Percentiles rank a stretch among this genome's conserved stretches.
Conservation (phyloP, 768 basidiomycete species). For the Cubamyces lactineus region DNA sequence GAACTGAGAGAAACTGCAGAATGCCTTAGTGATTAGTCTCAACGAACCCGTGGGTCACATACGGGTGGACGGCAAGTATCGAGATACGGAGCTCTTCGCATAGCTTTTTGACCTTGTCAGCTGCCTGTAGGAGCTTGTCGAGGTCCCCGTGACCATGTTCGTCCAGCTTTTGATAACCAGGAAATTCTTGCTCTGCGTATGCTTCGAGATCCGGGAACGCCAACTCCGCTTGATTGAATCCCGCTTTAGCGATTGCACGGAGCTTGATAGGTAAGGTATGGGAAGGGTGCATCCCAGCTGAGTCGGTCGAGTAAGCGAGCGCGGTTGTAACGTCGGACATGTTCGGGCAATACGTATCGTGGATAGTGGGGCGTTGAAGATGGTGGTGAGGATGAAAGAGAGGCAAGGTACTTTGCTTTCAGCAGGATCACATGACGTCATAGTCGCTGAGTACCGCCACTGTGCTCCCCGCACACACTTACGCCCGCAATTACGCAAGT, state of each 20-base stretch:
- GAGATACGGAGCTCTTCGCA: constrained; percentile 30
- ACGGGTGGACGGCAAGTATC: constrained; percentile 37
- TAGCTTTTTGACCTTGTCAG: constrained; percentile 23
- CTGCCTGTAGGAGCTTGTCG: constrained; percentile 26
- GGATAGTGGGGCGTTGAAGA: too few species aligned
- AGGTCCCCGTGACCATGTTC: constrained; percentile 30
- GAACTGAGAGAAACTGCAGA: constrained; percentile 30
- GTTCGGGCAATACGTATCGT: background rate
- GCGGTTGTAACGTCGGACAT: constrained; percentile 14
- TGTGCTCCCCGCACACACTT: too few species aligned
- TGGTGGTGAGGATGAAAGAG: too few species aligned
- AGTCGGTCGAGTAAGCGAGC: constrained; percentile 35
- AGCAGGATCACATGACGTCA: too few species aligned
- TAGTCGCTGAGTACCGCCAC: too few species aligned
- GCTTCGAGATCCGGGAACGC: constrained; percentile 36
- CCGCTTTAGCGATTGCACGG: constrained; percentile 34
- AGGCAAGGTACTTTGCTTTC: too few species aligned
- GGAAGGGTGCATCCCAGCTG: constrained; percentile 37
- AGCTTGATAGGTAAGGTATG: constrained; percentile 36
- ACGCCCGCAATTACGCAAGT: too few species aligned
- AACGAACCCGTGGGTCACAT: background rate
- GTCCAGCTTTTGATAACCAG: constrained; percentile 31
- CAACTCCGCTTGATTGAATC: constrained; percentile 32
- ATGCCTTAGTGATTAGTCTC: background rate
- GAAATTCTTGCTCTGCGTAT: constrained; percentile 26